These are phyloP conservation scores for Daedalea quercina DNA, from an alignment of 768 basidiomycete genomes.

Conservation along the genomic window DNA sequence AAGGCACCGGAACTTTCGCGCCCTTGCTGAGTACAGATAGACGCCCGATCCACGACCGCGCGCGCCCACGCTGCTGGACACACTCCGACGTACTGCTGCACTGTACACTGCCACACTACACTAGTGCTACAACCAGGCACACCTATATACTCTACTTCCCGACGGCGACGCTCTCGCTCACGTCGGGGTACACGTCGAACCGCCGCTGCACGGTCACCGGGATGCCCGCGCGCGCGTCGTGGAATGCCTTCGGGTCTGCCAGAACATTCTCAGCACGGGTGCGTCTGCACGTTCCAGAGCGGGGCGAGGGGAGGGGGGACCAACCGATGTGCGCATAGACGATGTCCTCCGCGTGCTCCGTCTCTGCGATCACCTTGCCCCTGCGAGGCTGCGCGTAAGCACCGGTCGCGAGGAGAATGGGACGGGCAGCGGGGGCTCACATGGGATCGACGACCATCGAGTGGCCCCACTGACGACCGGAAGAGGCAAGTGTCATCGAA, in stretches of 20 bases:
- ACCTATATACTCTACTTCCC: neutral
- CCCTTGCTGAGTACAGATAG: slow-evolving; percentile 2
- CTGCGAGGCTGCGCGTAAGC: slow-evolving; percentile 33
- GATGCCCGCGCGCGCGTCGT: slow-evolving; percentile 70
- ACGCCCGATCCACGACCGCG: neutral
- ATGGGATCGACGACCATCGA: slow-evolving; percentile 87
- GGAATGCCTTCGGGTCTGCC: slow-evolving; percentile 55
- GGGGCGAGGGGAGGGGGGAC: slow-evolving; percentile 21
- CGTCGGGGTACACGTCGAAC: slow-evolving; percentile 88
- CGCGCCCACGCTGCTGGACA: too few species aligned
- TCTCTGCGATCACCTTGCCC: slow-evolving; percentile 68
- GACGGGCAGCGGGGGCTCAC: slow-evolving; percentile 38
- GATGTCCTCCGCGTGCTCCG: slow-evolving; percentile 73
- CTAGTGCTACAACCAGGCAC: neutral
- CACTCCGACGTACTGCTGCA: too few species aligned
- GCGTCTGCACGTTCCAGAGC: neutral
- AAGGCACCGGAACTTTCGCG: slow-evolving; percentile 27
- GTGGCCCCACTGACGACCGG: slow-evolving; percentile 70
- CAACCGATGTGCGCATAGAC: slow-evolving; percentile 76
- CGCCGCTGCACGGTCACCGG: slow-evolving; percentile 89
- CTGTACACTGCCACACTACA: neutral
- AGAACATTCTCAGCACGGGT: slow-evolving; percentile 14
- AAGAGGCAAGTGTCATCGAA: neutral
- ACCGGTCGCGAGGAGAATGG: neutral
- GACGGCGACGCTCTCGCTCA: slow-evolving; percentile 30